Base-by-base conservation (phyloP, 805 yeast species). In the Sugiyamaella valdiviana region DNA sequence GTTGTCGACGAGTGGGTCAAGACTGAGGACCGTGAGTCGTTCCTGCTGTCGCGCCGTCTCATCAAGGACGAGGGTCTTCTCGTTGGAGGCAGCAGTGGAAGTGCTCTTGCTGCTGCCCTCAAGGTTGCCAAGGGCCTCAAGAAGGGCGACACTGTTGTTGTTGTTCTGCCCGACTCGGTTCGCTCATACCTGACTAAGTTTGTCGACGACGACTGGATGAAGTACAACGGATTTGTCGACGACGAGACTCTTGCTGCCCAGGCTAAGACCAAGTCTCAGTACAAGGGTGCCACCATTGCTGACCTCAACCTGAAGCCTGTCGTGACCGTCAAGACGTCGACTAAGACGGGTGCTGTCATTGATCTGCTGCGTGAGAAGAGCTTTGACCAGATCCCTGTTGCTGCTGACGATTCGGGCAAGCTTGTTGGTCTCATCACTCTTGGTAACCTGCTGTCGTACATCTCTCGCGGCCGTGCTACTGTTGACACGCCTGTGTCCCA, bases 171-270 rank as follows among this genome's bases (percentile, higher is more conserved):
- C 40, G 95, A 86, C 65, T 81, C 89, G 38, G 79, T 86, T 62
- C 80, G 95, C 73, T 85, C 95, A 2, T 86, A 86, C 70, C 74
- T 86, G 67, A 80, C 93, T 54, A 86, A 86, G 70, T 86, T 86
- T 62, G 91, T 85, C 36, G 95, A 86, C 64, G 95, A 87, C 60
- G 95, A 85, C 67, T 86, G 95, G 95, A 80, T 86, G 84, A 77
- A 75, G 63, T 78, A 78, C 58, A 85, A 86, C 63, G 84, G 85
- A 2, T 81, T 87, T 61, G 77, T 83, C 55, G 85, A 79, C 54
- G 75, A 75, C 45, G 69, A 58, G 21, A 70, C 73, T 47, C 65
- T 75, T 47, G 64, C 66, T 48, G 65, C 61, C 39, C 66, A 66
- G 45, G 63, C 65, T 29, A 59, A 63, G 46, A 62, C 63, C 53